These are phyloP conservation scores for Schizopora paradoxa DNA, from an alignment of 1,284 basidiomycete species.

Conservation along the genomic window DNA sequence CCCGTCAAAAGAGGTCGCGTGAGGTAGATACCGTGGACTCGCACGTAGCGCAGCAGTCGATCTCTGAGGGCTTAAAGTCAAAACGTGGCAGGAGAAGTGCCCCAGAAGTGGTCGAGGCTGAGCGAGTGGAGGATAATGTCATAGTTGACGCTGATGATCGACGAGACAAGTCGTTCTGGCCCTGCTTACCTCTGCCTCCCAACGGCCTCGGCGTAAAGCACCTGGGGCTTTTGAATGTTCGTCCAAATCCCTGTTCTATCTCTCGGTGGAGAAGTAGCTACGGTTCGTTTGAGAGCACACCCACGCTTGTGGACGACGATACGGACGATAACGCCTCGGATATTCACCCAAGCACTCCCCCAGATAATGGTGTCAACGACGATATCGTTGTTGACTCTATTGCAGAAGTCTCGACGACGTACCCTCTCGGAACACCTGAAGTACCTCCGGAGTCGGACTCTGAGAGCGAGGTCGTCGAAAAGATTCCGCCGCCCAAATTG, in stretches of 20 bases:
- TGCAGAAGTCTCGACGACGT: conserved; percentile 5
- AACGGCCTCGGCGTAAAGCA: conserved; percentile 7
- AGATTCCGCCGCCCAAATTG: neutral
- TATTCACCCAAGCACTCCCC: conserved; percentile 15
- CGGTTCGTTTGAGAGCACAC: conserved; percentile 11
- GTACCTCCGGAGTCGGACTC: conserved; percentile 7
- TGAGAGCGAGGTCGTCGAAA: neutral
- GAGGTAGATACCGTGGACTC: too few relatives aligned
- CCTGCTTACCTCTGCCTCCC: conserved; percentile 11
- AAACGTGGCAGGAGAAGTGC: conserved; percentile 4
- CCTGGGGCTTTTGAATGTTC: conserved; percentile 9
- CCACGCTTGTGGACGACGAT: conserved; percentile 16
- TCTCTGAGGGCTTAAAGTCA: neutral
- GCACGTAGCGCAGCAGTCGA: too few relatives aligned
- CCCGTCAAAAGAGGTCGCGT: too few relatives aligned
- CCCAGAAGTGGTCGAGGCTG: neutral
- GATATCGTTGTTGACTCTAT: neutral
- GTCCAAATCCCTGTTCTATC: conserved; percentile 15
- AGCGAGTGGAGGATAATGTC: neutral
- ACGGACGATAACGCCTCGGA: conserved; percentile 15
- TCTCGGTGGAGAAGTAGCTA: conserved; percentile 14
- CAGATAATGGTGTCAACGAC: conserved; percentile 9
- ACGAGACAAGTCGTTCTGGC: conserved; percentile 17
- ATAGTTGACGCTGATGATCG: conserved; percentile 15
- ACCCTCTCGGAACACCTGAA: neutral